phyloP scores from a whole-genome alignment of 2,329 filamentous ascomycete species.

The Aureobasidium sp. region DNA sequence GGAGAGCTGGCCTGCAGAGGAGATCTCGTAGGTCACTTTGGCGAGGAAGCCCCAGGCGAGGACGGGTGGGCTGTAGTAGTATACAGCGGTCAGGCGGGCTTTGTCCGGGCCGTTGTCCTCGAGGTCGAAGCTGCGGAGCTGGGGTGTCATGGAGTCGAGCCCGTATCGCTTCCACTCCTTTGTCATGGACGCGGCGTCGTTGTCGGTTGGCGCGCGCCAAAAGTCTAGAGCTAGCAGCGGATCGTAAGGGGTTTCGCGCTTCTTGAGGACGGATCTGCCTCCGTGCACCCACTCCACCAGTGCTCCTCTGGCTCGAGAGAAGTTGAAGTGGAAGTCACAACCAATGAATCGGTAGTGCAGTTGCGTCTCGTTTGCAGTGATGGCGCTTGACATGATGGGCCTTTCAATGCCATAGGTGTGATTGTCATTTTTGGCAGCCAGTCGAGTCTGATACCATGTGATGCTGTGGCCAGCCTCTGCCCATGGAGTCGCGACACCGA shows the following conservation, averaged over 20 bases:
- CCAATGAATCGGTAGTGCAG: slow-evolving; percentile 8
- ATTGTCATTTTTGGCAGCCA: slow-evolving; percentile 9
- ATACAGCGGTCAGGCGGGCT: slow-evolving; percentile 17
- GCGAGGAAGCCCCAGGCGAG: slow-evolving; percentile 50
- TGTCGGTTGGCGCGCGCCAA: slow-evolving; percentile 61
- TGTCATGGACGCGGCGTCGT: slow-evolving; percentile 50
- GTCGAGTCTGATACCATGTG: slow-evolving; percentile 21
- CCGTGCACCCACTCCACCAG: slow-evolving; percentile 33
- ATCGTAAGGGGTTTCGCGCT: background rate
- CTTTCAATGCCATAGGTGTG: slow-evolving; percentile 4
- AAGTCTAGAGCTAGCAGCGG: slow-evolving; percentile 42
- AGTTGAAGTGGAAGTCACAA: slow-evolving; percentile 14
- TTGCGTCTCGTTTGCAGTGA: background rate
- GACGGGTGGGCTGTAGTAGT: slow-evolving; percentile 48
- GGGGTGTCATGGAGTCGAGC: slow-evolving; percentile 41
- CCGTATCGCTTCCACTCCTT: slow-evolving; percentile 50
- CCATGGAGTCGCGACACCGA: slow-evolving; percentile 44
- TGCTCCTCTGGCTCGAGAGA: slow-evolving; percentile 8
- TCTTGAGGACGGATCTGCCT: slow-evolving; percentile 29
- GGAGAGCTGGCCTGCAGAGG: slow-evolving; percentile 37
- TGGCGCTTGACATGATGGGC: slow-evolving; percentile 10
- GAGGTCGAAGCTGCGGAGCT: slow-evolving; percentile 34
- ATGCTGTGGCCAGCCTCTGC: slow-evolving; percentile 18
- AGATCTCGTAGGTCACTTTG: slow-evolving; percentile 48
- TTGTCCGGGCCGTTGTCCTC: slow-evolving; percentile 29